phyloP scores from a whole-genome alignment of 2,329 filamentous ascomycete species.

The Penicillium nordicum region DNA sequence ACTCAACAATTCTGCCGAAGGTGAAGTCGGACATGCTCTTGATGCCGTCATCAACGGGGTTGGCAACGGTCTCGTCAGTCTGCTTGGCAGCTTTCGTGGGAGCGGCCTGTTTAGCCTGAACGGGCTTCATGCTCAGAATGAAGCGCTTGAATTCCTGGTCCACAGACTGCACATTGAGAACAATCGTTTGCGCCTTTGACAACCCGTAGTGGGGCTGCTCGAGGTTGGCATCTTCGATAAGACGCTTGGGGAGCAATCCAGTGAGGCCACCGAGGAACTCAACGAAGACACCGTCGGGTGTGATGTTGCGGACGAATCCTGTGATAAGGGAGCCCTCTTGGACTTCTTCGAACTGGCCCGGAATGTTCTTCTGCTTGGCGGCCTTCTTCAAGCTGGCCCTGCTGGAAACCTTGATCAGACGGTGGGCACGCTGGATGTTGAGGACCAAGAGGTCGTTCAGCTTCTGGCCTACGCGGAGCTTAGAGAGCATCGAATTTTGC shows the following conservation, averaged over 20 bases:
- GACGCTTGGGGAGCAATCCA: conserved; percentile 74
- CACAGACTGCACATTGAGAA: conserved; percentile 67
- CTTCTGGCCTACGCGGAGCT: conserved; percentile 78
- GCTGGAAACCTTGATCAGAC: conserved; percentile 71
- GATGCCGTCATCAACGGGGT: conserved; percentile 64
- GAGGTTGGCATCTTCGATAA: conserved; percentile 68
- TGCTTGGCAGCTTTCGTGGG: conserved; percentile 37
- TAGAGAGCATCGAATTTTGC: conserved; percentile 71
- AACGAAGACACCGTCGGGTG: conserved; percentile 77
- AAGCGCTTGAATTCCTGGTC: conserved; percentile 70
- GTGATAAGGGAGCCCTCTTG: conserved; percentile 65
- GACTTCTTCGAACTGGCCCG: conserved; percentile 69
- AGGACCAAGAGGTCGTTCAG: conserved; percentile 78
- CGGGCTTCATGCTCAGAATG: conserved; percentile 56
- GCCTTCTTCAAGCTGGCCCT: conserved; percentile 80
- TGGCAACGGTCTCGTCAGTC: conserved; percentile 43
- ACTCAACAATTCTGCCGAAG: conserved; percentile 70
- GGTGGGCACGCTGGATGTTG: conserved; percentile 76
- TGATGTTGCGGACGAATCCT: conserved; percentile 84
- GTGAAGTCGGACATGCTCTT: conserved; percentile 67
- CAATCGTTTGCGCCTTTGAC: conserved; percentile 70
- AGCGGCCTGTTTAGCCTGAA: conserved; percentile 50
- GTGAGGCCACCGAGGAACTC: conserved; percentile 76
- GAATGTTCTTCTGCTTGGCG: conserved; percentile 65
- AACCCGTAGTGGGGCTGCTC: conserved; percentile 73